Evolutionary conservation across 148 eudicot species (phyloP).

Genomic region (Silene conica): DNA sequence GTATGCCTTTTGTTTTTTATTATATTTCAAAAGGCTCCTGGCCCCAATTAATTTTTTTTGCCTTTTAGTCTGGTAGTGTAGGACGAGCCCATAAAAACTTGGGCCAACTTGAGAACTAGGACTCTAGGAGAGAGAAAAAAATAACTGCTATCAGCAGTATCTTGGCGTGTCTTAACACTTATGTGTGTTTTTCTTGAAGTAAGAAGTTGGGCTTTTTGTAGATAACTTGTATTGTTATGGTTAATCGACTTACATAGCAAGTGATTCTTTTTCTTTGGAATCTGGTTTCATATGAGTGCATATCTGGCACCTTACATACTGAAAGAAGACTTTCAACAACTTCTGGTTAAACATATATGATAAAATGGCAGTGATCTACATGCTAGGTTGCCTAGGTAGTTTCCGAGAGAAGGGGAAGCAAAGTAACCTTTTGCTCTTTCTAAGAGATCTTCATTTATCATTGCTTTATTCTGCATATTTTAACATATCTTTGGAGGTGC

Average conservation of each 20-base stretch:
- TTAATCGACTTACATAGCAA: background rate
- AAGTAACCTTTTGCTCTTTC: background rate
- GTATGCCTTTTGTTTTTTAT: background rate
- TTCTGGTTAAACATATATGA: background rate
- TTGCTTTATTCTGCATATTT: background rate
- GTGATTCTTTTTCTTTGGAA: background rate
- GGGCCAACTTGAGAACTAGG: too few relatives aligned
- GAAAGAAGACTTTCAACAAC: background rate
- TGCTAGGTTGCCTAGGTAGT: background rate
- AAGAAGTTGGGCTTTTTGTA: background rate
- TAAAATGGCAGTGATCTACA: background rate
- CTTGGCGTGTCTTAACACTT: background rate
- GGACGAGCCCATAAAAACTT: too few relatives aligned
- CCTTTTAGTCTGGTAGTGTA: too few relatives aligned
- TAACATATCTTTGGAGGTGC: background rate
- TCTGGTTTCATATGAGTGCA: background rate
- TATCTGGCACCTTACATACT: background rate
- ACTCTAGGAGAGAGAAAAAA: background rate
- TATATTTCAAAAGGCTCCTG: background rate
- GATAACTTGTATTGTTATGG: background rate
- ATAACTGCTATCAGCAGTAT: background rate
- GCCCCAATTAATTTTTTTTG: background rate
- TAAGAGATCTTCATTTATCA: background rate
- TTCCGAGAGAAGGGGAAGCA: background rate
- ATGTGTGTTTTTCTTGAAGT: background rate